phyloP scores from a whole-genome alignment of 768 basidiomycete genomes.

The Boletus bicolor region DNA sequence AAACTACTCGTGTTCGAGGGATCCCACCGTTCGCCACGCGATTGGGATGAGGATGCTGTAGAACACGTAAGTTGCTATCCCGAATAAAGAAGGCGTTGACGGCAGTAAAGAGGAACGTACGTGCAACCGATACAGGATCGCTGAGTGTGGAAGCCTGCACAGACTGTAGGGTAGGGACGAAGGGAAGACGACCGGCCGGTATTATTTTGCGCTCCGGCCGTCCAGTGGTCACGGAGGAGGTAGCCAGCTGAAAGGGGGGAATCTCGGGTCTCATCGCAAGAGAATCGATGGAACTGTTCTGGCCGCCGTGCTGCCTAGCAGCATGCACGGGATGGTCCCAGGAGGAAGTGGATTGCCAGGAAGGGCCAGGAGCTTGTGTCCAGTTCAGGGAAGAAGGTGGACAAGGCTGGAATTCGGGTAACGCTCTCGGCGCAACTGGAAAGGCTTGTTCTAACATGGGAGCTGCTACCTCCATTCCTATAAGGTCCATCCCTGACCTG shows the following conservation, averaged over 20 bases:
- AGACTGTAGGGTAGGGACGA: background rate
- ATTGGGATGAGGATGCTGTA: slow-evolving; percentile 7
- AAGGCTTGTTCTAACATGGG: slow-evolving; percentile 2
- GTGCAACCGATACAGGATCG: slow-evolving; percentile 3
- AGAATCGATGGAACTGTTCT: background rate
- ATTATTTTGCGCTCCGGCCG: background rate
- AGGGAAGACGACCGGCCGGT: background rate
- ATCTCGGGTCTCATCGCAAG: background rate
- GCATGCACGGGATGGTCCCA: slow-evolving; percentile 4
- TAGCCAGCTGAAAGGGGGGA: background rate
- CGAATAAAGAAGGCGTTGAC: too few relatives aligned
- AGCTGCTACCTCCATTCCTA: background rate
- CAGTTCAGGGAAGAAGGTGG: background rate
- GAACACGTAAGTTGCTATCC: slow-evolving; percentile 3
- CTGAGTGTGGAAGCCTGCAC: background rate
- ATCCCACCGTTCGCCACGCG: slow-evolving; percentile 12
- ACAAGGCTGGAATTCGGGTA: background rate
- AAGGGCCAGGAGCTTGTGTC: background rate
- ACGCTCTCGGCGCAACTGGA: background rate
- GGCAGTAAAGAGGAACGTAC: slow-evolving; percentile 11
- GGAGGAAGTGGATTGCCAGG: slow-evolving; percentile 1
- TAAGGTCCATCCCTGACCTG: background rate
- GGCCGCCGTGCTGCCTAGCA: background rate
- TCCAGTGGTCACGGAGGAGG: background rate
- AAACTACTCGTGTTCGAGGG: slow-evolving; percentile 8